These are phyloP conservation scores for Pleurotus tuoliensis DNA, from an alignment of 768 basidiomycete species.

Conservation along the genomic window DNA sequence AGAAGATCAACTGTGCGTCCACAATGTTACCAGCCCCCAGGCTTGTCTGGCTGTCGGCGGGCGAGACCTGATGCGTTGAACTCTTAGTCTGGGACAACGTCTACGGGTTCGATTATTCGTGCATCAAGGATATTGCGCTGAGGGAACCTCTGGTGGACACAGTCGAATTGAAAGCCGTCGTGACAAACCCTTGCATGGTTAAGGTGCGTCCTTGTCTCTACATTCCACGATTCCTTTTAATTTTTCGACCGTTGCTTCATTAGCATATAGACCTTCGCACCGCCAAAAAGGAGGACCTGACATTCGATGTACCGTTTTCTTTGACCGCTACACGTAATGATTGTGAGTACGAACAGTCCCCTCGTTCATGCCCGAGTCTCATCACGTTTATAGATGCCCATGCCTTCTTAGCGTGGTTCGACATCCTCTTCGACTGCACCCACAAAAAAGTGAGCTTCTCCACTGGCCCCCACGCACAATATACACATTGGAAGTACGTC, in stretches of 20 bases:
- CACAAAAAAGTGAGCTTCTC: conserved; percentile 96
- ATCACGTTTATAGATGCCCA: conserved; percentile 65
- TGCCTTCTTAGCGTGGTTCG: conserved; percentile 99
- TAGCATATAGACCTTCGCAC: conserved; percentile 89
- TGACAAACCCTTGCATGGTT: conserved; percentile 86
- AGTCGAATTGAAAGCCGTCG: conserved; percentile 95
- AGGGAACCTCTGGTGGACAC: conserved; percentile 97
- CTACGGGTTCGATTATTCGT: conserved; percentile 98
- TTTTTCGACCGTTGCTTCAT: conserved; percentile 5
- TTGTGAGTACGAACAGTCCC: conserved; percentile 50
- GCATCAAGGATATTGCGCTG: conserved; percentile 98
- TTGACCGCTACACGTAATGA: conserved; percentile 85
- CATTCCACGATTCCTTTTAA: neutral
- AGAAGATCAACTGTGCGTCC: conserved; percentile 95
- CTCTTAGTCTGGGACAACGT: conserved; percentile 98
- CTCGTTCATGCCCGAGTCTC: conserved; percentile 5
- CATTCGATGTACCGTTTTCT: conserved; percentile 77
- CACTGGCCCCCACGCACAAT: conserved; percentile 95
- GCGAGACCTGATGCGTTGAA: conserved; percentile 2
- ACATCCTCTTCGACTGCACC: conserved; percentile 91
- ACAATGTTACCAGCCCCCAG: neutral
- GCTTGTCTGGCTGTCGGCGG: neutral
- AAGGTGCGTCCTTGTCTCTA: conserved; percentile 48
- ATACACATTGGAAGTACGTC: conserved; percentile 94
- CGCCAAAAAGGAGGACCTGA: conserved; percentile 92